Evolutionary conservation across 2,329 filamentous ascomycete genomes (phyloP).

Genomic region (Hysterium pulicare): DNA sequence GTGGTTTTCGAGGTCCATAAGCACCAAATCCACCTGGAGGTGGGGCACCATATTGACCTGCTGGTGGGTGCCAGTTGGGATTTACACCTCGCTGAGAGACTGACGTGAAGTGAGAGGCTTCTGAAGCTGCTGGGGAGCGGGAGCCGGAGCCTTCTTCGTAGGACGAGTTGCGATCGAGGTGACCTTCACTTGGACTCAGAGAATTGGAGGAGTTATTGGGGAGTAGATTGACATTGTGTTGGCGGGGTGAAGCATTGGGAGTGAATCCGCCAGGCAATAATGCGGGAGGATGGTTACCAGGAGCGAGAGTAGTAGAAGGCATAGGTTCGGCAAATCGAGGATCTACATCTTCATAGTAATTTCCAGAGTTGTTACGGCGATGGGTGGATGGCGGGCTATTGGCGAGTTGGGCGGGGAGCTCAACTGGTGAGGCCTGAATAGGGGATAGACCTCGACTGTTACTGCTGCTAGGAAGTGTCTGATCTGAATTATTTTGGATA

Average conservation of each 20-base stretch:
- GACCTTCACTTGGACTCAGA: constrained; percentile 23
- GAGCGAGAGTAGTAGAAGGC: constrained; percentile 20
- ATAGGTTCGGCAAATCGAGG: constrained; percentile 69
- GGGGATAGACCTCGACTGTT: constrained; percentile 36
- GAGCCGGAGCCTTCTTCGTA: constrained; percentile 64
- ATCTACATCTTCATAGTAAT: constrained; percentile 92
- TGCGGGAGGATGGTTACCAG: constrained; percentile 26
- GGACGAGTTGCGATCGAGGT: constrained; percentile 43
- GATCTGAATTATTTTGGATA: constrained; percentile 1
- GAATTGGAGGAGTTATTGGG: constrained; percentile 20
- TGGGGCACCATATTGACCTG: constrained; percentile 47
- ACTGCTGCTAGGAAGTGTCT: constrained; percentile 14
- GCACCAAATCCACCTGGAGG: constrained; percentile 38
- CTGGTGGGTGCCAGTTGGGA: constrained; percentile 70
- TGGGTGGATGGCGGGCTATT: constrained; percentile 21
- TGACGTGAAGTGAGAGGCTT: constrained; percentile 83
- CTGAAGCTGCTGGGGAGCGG: constrained; percentile 69
- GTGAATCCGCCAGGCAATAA: constrained; percentile 32
- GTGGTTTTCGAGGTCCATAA: constrained; percentile 35
- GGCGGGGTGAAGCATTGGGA: constrained; percentile 27
- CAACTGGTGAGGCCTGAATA: constrained; percentile 38
- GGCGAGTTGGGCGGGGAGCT: constrained; percentile 29
- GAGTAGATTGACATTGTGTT: constrained; percentile 1
- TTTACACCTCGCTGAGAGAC: constrained; percentile 87
- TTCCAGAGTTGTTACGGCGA: constrained; percentile 35